Evolutionary conservation across 148 eudicot species (phyloP).

Genomic region (Gaultheria prostrata): DNA sequence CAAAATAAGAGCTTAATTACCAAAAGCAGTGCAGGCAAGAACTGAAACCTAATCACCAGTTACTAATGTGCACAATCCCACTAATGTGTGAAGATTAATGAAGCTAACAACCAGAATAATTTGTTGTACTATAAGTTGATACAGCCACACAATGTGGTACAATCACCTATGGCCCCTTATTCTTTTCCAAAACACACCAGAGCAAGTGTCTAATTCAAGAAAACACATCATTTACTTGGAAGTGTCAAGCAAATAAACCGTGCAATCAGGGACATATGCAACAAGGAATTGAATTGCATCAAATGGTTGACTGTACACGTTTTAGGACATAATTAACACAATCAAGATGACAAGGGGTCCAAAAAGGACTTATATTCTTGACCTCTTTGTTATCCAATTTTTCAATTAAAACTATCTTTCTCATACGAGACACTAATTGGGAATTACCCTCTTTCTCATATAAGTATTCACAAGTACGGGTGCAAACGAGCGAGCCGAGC

Average conservation of each 20-base stretch:
- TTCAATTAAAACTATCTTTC: background rate
- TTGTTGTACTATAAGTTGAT: too few relatives aligned
- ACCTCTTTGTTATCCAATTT: background rate
- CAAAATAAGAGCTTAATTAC: background rate
- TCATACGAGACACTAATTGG: background rate
- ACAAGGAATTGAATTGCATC: background rate
- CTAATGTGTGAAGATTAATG: too few relatives aligned
- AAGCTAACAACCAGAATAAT: too few relatives aligned
- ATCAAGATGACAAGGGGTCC: background rate
- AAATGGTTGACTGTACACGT: background rate
- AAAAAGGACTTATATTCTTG: background rate
- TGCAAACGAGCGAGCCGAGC: too few relatives aligned
- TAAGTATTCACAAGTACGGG: too few relatives aligned
- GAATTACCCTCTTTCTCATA: background rate
- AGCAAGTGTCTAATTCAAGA: background rate
- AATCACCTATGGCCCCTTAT: too few relatives aligned
- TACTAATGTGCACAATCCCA: background rate
- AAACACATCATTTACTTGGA: background rate
- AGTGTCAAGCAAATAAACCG: background rate
- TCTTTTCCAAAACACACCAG: too few relatives aligned
- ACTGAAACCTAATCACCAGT: background rate
- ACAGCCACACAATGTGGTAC: too few relatives aligned
- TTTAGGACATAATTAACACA: background rate
- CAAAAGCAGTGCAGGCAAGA: background rate
- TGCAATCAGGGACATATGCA: background rate